These are phyloP conservation scores for Hypocrella siamensis DNA, from an alignment of 2,329 filamentous ascomycete genomes.

Conservation along the genomic window DNA sequence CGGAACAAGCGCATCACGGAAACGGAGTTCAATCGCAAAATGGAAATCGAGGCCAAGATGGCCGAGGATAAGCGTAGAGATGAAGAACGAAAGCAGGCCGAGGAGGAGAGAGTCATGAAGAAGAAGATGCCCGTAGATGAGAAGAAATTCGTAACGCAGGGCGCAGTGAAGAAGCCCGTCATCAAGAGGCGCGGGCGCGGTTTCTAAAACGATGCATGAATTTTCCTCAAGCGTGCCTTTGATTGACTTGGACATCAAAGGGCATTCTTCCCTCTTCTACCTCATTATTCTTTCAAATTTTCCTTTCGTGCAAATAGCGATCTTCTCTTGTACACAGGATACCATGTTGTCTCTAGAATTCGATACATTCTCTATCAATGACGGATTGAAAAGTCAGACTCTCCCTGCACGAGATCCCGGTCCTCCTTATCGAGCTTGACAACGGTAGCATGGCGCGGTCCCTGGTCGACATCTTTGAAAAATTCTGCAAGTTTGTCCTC, in stretches of 20 bases:
- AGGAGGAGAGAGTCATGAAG: slow-evolving; percentile 26
- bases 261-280: background rate
- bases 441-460: slow-evolving; percentile 58
- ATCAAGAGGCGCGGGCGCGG: slow-evolving; percentile 40
- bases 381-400: slow-evolving; percentile 48
- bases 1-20: slow-evolving; percentile 77
- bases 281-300: too few species aligned
- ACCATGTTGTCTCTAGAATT: background rate
- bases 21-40: slow-evolving; percentile 78
- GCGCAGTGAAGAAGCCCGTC: slow-evolving; percentile 45
- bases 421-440: slow-evolving; percentile 56
- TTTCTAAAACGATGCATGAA: slow-evolving; percentile 17
- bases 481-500: slow-evolving; percentile 51
- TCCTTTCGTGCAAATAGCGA: too few species aligned
- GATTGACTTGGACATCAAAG: background rate
- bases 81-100: slow-evolving; percentile 36
- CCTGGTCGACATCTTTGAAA: slow-evolving; percentile 58
- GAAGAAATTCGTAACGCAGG: slow-evolving; percentile 46
- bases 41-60: slow-evolving; percentile 90
- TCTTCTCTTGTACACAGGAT: too few species aligned
- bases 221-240: background rate
- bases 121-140: slow-evolving; percentile 19
- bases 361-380: slow-evolving; percentile 10
- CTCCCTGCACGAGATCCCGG: slow-evolving; percentile 48
- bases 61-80: slow-evolving; percentile 63